Evolutionary conservation across 805 yeast genomes (phyloP).

Genomic region (Cyberlindnera mycetangii): DNA sequence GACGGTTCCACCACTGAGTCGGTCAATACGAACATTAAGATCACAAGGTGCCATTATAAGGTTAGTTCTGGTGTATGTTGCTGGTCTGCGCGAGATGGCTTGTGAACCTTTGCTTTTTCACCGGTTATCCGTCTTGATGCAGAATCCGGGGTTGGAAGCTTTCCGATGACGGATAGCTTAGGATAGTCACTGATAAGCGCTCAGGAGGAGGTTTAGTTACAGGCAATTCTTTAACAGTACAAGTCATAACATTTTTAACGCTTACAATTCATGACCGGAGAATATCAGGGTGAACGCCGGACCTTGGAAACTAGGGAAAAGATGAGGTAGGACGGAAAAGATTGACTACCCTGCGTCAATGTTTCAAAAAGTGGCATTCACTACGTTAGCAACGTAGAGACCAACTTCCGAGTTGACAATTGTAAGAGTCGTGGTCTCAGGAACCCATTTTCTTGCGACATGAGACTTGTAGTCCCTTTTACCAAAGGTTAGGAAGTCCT

Average conservation of each 20-base stretch:
- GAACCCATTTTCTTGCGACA: neutral
- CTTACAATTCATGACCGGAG: no score
- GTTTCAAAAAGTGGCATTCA: neutral
- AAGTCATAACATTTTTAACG: no score
- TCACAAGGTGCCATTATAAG: slow-evolving; percentile 11
- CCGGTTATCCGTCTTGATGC: no score
- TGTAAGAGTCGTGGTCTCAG: neutral
- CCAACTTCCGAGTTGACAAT: neutral
- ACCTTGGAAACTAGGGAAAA: no score
- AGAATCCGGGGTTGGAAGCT: no score
- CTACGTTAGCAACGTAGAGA: neutral
- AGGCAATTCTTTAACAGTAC: no score
- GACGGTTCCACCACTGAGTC: slow-evolving; percentile 6
- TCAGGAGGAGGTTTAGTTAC: no score
- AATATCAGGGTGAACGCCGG: no score
- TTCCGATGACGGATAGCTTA: no score
- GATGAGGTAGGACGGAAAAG: neutral
- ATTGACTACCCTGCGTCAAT: neutral
- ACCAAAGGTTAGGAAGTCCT: neutral
- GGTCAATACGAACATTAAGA: slow-evolving; percentile 6
- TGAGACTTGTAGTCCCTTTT: neutral
- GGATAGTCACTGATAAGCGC: no score
- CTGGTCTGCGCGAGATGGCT: no score
- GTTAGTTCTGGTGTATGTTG: neutral
- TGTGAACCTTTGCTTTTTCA: no score